Conservation (phyloP, 169 alveolate genomes). For the Eimeria praecox region DNA sequence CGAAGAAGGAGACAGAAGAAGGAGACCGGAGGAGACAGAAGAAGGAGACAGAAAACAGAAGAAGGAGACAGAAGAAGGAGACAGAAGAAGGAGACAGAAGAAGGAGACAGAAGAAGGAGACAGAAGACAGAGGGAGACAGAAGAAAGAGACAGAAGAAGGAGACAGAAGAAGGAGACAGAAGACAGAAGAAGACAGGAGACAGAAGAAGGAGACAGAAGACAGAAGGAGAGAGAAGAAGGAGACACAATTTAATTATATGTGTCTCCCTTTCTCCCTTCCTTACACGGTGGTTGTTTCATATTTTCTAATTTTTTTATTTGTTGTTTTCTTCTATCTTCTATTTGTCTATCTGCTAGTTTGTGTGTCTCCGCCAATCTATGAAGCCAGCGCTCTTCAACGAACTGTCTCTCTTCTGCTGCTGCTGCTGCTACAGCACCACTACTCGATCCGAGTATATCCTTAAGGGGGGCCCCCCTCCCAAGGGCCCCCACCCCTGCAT, state of each 20-base stretch:
- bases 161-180: neutral
- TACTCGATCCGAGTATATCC: neutral
- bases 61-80: neutral
- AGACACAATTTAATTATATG: neutral
- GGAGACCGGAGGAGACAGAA: neutral
- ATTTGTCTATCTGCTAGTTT: neutral
- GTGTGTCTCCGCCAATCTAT: conserved; percentile 45
- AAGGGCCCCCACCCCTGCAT: conserved; percentile 43
- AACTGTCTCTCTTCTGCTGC: conserved; percentile 11
- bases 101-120: neutral
- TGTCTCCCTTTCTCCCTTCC: neutral
- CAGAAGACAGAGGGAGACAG: neutral
- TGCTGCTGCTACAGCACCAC: neutral
- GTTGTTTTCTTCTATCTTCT: neutral
- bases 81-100: neutral
- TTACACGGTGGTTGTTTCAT: conserved; percentile 4
- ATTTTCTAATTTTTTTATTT: neutral
- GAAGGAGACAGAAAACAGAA: neutral
- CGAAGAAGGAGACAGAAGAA: neutral
- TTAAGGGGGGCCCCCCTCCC: conserved; percentile 46
- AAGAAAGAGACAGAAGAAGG: neutral
- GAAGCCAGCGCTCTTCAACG: conserved; percentile 31
- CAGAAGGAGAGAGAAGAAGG: no score
- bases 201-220: neutral
- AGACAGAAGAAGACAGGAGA: neutral